These are phyloP conservation scores for Phytophthora pinifolia DNA, from an alignment of 352 stramenopile genomes.

Conservation along the genomic window DNA sequence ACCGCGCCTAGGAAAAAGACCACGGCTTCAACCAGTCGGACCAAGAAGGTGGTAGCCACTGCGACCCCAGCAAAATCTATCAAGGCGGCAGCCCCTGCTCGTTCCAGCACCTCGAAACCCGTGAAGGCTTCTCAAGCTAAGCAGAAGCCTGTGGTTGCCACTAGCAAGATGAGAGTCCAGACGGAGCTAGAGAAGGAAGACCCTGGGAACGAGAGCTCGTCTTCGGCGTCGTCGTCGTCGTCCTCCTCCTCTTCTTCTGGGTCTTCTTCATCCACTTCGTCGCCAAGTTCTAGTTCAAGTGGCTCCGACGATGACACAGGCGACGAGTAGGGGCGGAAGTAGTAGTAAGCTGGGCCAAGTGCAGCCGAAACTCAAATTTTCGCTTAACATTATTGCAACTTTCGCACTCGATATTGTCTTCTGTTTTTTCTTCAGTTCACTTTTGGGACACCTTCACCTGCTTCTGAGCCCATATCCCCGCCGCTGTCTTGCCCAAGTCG, in stretches of 20 bases:
- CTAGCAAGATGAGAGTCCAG: conserved; percentile 12
- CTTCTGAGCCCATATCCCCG: conserved; percentile 49
- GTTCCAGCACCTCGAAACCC: conserved; percentile 12
- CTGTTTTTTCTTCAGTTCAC: conserved; percentile 11
- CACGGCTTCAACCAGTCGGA: conserved; percentile 2
- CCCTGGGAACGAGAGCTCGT: conserved; percentile 53
- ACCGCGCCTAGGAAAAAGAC: conserved; percentile 19
- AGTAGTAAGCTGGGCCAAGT: background rate
- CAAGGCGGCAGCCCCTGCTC: conserved; percentile 3
- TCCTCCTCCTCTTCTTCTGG: conserved; percentile 49
- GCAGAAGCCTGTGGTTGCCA: conserved; percentile 10
- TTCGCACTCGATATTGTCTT: conserved; percentile 1
- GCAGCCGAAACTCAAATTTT: conserved; percentile 9
- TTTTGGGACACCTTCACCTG: conserved; percentile 4
- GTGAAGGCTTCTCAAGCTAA: conserved; percentile 8
- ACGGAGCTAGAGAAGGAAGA: conserved; percentile 30
- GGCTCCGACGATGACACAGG: conserved; percentile 41
- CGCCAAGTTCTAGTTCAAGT: conserved; percentile 52
- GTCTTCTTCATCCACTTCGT: conserved; percentile 45
- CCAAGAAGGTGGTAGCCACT: conserved; percentile 14
- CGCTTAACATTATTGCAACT: conserved; percentile 13
- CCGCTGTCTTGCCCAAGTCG: conserved; percentile 49
- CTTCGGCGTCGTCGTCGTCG: conserved; percentile 42
- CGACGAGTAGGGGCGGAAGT: conserved; percentile 1
- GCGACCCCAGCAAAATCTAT: background rate